Conservation (phyloP, 2,329 filamentous ascomycete species). For the Drechslera avenae region DNA sequence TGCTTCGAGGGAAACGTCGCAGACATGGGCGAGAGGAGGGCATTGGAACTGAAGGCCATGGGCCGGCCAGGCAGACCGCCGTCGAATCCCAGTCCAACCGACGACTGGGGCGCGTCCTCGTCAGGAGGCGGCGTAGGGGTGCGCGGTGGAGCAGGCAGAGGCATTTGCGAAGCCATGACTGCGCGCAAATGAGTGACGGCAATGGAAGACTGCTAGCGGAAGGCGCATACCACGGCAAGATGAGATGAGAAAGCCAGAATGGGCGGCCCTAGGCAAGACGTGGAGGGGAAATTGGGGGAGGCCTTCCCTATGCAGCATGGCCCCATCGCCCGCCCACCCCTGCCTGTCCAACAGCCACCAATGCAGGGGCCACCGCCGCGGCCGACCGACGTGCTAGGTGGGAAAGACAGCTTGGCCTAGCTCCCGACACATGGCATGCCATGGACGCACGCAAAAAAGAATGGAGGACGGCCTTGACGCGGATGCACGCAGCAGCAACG, state of each 20-base stretch:
- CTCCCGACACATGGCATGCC: constrained; percentile 19
- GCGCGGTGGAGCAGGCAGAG: constrained; percentile 64
- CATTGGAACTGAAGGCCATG: constrained; percentile 38
- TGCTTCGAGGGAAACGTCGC: constrained; percentile 46
- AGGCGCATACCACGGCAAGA: constrained; percentile 17
- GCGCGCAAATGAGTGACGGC: constrained; percentile 26
- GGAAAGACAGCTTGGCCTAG: not conserved
- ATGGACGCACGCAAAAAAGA: constrained; percentile 12
- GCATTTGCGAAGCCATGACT: constrained; percentile 64
- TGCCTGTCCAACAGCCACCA: constrained; percentile 20
- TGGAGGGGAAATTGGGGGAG: constrained; percentile 31
- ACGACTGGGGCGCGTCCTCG: constrained; percentile 48
- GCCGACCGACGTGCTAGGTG: constrained; percentile 4
- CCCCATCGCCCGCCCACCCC: constrained; percentile 18
- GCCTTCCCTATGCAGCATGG: constrained; percentile 28
- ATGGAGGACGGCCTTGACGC: constrained; percentile 31
- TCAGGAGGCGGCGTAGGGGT: constrained; percentile 68
- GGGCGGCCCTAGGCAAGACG: constrained; percentile 18
- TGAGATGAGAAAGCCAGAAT: constrained; percentile 20
- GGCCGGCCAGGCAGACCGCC: constrained; percentile 32
- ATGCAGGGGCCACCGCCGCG: constrained; percentile 12
- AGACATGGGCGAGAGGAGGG: constrained; percentile 48
- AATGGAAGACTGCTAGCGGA: constrained; percentile 25
- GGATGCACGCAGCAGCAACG: constrained; percentile 5
- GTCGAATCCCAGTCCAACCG: constrained; percentile 44